Base-by-base conservation (phyloP, 2,329 filamentous ascomycete genomes). In the Pleoardoris graminearum region DNA sequence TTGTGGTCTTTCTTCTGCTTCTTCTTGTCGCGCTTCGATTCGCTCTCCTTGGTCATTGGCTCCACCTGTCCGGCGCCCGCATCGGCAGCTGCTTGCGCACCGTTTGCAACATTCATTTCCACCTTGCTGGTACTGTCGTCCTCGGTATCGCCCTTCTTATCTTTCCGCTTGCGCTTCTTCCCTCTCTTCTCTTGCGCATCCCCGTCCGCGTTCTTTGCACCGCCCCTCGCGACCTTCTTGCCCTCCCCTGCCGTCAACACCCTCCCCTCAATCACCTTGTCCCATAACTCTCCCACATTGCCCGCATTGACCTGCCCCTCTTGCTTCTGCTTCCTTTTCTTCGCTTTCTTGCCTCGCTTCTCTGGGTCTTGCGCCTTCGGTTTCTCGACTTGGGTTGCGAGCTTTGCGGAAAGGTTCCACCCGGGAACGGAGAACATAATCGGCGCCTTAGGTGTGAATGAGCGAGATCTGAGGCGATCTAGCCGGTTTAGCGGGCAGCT, bases 391-490 rank as follows among this genome's bases (percentile, higher is more conserved):
- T 96, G 90, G 25, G 84, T 75, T 74, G 90, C 91, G 58, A 95
- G 83, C 47, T 85, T 83, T 56, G 87, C 82, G 50, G 90, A 85
- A 30, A 97, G 81, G 33, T 90, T 90, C 92, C 93, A 97, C 62
- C 94, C 94, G 67, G 90, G 89, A 25, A 97, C 92, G 8, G 91
- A 87, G 74, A 97, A 97, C 93, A 97, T 93, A 75, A 55, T 58
- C 43, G 22, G 14, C 19, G 8, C 25, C 12, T n/a, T 35, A 25
- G 10, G 45, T 27, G 17, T 11, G 12, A 5, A 39, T 7, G n/a
- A 14, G 35, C n/a, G 14, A 12, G 12, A 23, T 21, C 19, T 14
- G 17, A 29, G n/a, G 32, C 10, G 45, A 7, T 11, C 25, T 17
- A 7, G 14, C 14, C 38, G 38, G 12, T 12, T 27, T 29, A 22